Base-by-base conservation (phyloP, 805 yeast species). In the Wickerhamiella spandovensis region DNA sequence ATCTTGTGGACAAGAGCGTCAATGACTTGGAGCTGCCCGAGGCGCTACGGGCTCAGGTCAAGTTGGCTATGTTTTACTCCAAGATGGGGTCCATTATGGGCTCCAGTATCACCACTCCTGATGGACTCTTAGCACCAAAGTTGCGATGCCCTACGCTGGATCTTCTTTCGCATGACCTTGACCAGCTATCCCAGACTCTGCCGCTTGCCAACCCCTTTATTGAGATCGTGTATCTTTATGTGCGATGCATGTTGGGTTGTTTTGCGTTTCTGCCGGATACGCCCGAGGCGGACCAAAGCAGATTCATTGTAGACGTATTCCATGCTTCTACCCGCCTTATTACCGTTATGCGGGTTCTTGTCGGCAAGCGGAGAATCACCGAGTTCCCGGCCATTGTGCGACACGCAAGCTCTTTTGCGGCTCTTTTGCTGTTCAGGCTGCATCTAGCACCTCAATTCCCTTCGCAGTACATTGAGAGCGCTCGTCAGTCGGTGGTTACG, bases 401-500 rank as follows among this genome's bases (percentile, higher is more conserved):
- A 56, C 95, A 88, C 59, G 77, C 90, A n/a, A 83, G 84, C 28
- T 78, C 92, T 0, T 82, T 80, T 61, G 81, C 68, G 7, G 92
- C 89, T 0, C 72, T 88, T 42, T 72, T 85, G 17, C 68, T 89
- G 24, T 89, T 89, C 71, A 78, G 89, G 56, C 71, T 89, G 42
- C 95, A 87, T 59, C 68, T 86, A 51, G 82, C 94, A 0, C 84
- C 94, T 3, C 70, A 87, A 46, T 64, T 82, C 45, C 83, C 82
- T 58, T 82, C 48, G 64, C 78, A 62, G 43, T 85, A 81, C 61
- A 78, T 86, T 42, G 95, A 87, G 59, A 82, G 94, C 28, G 89
- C 95, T 1, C 75, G 97, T 56, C 96, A 89, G 65, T 84, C 94
- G 3, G 84, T 89, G 58, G 96, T 89, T 13, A 89, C 96, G 0